Evolutionary conservation across 202 grass and related monocot species (phyloP), one percentile per base, ranked within the genome.

Genomic region (Zoysia matrella): DNA sequence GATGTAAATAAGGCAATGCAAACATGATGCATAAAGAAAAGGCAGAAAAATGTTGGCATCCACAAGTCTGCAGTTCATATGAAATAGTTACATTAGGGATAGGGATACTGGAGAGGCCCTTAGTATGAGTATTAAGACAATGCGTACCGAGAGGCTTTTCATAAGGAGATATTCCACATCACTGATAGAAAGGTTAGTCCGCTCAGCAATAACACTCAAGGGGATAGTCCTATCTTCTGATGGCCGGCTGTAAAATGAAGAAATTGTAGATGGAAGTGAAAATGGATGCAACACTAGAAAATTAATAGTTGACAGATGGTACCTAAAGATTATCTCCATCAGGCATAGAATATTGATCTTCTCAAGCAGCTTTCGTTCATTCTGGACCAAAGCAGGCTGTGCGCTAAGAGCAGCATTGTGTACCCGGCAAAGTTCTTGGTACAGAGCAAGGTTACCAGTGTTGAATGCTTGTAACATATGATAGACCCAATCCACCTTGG

Each of bases 271-370:
- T 71, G 36, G 7, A 57, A 78, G 72, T 9, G 4, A 76, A 60
- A 76, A 72, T 49, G 40, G 13, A 76, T 55, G 2, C 48, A 42
- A 45, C 16, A 48, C 36, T 55, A 60, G 49, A 13, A 40, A 82
- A 70, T 51, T 44, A 41, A 54, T 13, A 64, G 55, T 47, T 14
- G 5, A 70, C 30, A 80, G 64, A 80, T 46, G 1, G 74, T 90
- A 96, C 97, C 91, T 99, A 69, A 99, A 96, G 71, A 99, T 99
- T 67, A 96, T 99, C 87, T 99, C 97, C 97, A 99, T 99, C 83
- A 99, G 82, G 81, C 94, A 97, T 8, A 97, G 79, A 83, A 97
- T 97, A 80, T 99, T 99, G 70, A 99, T 92, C 69, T 99, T 99
- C 83, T 99, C 93, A 69, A 99, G 97, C 81, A 99, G 58, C 67